Evolutionary conservation across 306 rosid genomes (phyloP).

Genomic region (Pyrus betulifolia): DNA sequence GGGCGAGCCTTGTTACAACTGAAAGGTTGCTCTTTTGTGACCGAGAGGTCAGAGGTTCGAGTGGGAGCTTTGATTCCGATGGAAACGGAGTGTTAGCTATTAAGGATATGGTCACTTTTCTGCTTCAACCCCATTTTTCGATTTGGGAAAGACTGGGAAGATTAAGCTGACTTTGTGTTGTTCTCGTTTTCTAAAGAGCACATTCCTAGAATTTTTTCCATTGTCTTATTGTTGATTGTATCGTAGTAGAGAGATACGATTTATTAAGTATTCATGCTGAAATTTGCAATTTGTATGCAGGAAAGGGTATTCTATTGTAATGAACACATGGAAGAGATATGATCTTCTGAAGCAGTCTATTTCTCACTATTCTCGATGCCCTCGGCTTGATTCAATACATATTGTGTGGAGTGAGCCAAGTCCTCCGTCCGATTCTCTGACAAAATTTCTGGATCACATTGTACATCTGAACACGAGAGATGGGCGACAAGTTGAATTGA

Average conservation of each 20-base stretch:
- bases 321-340: constrained; percentile 97
- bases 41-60: too few relatives aligned
- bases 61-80: background rate
- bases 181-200: background rate
- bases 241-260: background rate
- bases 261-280: background rate
- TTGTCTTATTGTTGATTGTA: background rate
- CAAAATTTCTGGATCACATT: constrained; percentile 28
- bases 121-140: background rate
- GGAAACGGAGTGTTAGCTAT: background rate
- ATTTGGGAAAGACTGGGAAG: background rate
- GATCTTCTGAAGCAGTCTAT: constrained; percentile 90
- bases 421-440: constrained; percentile 65
- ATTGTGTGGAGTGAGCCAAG: constrained; percentile 90
- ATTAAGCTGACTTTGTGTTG: background rate
- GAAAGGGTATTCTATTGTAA: constrained; percentile 76
- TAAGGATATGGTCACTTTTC: background rate
- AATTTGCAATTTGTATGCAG: constrained; percentile 30
- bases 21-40: too few relatives aligned
- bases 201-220: background rate
- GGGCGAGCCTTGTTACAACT: too few relatives aligned
- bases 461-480: constrained; percentile 40
- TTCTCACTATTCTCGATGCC: constrained; percentile 71
- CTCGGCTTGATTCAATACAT: constrained; percentile 65
- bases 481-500: constrained; percentile 44